phyloP scores from a whole-genome alignment of 805 yeast genomes.

The Ogataea corticis region DNA sequence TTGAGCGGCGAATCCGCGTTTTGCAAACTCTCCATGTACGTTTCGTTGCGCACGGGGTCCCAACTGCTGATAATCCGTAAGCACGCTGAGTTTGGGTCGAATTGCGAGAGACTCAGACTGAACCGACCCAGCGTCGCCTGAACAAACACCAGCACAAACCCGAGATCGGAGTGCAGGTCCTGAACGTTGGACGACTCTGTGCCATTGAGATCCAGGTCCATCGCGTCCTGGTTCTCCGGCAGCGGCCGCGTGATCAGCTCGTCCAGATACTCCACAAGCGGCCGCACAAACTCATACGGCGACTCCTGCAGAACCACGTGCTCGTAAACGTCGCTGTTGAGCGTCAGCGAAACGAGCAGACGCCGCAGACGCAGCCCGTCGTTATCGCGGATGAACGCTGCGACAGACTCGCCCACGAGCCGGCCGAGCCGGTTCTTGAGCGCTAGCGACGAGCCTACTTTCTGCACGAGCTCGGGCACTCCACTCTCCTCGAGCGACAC shows the following conservation, averaged over 20 bases:
- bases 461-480: constrained; percentile 47
- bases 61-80: constrained; percentile 14
- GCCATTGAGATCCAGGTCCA: constrained; percentile 39
- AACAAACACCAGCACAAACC: constrained; percentile 54
- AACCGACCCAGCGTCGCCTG: constrained; percentile 19
- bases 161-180: constrained; percentile 69
- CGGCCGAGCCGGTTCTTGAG: constrained; percentile 42
- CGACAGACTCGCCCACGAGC: constrained; percentile 33
- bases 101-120: constrained; percentile 13
- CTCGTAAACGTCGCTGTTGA: constrained; percentile 43
- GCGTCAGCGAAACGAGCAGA: constrained; percentile 51
- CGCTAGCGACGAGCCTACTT: constrained; percentile 48
- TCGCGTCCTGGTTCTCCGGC: constrained; percentile 22
- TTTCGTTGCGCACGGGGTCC: constrained; percentile 14
- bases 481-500: constrained; percentile 53
- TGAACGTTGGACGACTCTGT: constrained; percentile 60
- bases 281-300: constrained; percentile 43
- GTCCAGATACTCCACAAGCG: constrained; percentile 56
- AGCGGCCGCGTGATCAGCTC: constrained; percentile 28
- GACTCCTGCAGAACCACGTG: constrained; percentile 44
- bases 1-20: constrained; percentile 26
- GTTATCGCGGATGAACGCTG: constrained; percentile 39
- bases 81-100: constrained; percentile 6
- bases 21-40: constrained; percentile 17
- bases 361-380: constrained; percentile 48